Evolutionary conservation across 164 flowering plant genomes (phyloP).

Genomic region (Stephania cephalantha): DNA sequence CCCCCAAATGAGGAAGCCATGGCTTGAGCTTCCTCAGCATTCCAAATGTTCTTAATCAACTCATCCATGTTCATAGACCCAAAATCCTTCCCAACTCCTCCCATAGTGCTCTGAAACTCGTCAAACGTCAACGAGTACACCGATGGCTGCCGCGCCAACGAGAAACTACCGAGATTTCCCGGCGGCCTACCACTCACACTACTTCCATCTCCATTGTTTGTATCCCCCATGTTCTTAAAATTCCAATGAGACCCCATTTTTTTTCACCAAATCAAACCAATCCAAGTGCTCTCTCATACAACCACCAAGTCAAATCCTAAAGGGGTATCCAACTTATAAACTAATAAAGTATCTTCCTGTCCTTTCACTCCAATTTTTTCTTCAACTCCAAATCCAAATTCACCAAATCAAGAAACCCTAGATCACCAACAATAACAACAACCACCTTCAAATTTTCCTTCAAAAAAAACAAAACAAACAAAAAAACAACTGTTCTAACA

Average conservation of each 20-base stretch:
- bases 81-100: conserved; percentile 59
- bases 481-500: background rate
- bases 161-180: conserved; percentile 27
- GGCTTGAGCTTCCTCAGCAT: conserved; percentile 37
- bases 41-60: conserved; percentile 52
- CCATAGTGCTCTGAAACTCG: conserved; percentile 69
- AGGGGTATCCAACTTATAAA: background rate
- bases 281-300: conserved; percentile 1
- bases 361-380: background rate
- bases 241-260: conserved; percentile 53
- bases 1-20: conserved; percentile 11
- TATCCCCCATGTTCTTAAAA: conserved; percentile 47
- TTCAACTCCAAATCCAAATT: conserved; percentile 17
- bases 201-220: conserved; percentile 17
- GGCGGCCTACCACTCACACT: conserved; percentile 20
- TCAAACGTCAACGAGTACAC: conserved; percentile 69
- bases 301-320: conserved; percentile 2
- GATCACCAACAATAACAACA: background rate
- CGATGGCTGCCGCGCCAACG: conserved; percentile 58
- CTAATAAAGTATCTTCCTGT: background rate
- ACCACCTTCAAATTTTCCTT: background rate
- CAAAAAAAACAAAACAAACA: background rate
- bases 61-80: conserved; percentile 70
- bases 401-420: conserved; percentile 9
- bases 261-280: conserved; percentile 6